Evolutionary conservation across 306 rosid genomes (phyloP).

Genomic region (Ormosia emarginata): DNA sequence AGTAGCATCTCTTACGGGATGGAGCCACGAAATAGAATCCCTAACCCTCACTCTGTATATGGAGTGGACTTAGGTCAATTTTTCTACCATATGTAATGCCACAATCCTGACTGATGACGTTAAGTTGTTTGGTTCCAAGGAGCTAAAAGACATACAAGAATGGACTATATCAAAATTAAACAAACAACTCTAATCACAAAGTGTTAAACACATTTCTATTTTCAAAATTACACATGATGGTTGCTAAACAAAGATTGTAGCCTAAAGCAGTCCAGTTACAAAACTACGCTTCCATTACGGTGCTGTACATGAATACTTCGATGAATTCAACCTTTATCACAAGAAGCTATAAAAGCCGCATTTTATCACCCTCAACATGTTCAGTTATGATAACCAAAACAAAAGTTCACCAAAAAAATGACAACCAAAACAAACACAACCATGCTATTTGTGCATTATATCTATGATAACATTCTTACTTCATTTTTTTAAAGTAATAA

Average conservation of each 20-base stretch:
- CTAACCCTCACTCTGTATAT: background rate
- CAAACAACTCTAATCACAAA: background rate
- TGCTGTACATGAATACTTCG: background rate
- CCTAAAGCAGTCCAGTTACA: background rate
- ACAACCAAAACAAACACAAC: no score
- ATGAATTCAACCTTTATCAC: background rate
- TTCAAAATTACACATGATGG: background rate
- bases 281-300: background rate
- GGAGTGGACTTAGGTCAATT: background rate
- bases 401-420: background rate
- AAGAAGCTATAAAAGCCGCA: background rate
- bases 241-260: background rate
- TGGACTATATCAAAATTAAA: background rate
- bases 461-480: no score
- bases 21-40: background rate
- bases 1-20: background rate
- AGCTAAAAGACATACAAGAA: background rate
- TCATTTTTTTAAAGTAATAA: no score
- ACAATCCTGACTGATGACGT: background rate
- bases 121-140: background rate
- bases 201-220: background rate
- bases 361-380: background rate
- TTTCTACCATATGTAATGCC: background rate
- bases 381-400: background rate
- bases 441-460: no score